Evolutionary conservation across 768 basidiomycete species (phyloP).

Genomic region (Artomyces pyxidatus): DNA sequence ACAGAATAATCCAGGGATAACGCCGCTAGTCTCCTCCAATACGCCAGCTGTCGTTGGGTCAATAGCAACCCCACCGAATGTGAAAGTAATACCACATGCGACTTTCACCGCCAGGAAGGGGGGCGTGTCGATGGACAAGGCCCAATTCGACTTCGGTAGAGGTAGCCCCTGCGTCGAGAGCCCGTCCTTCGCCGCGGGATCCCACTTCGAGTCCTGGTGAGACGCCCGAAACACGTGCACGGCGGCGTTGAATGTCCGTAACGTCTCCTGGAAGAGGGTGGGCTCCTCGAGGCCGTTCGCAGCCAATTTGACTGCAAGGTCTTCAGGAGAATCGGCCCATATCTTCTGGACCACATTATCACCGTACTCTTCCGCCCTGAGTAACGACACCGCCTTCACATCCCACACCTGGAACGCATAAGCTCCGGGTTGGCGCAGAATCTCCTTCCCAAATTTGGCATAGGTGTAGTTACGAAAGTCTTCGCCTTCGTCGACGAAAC

Average conservation of each 20-base stretch:
- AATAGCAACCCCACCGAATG: constrained; percentile 60
- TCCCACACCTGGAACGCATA: constrained; percentile 65
- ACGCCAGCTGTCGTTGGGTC: constrained; percentile 48
- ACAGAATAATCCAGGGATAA: constrained; percentile 51
- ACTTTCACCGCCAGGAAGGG: constrained; percentile 64
- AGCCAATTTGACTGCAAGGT: constrained; percentile 40
- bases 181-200: constrained; percentile 59
- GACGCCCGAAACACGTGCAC: constrained; percentile 30
- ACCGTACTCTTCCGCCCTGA: constrained; percentile 61
- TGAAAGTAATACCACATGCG: constrained; percentile 64
- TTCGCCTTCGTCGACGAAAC: constrained; percentile 67
- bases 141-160: constrained; percentile 64
- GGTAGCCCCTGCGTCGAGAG: constrained; percentile 41
- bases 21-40: constrained; percentile 31
- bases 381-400: constrained; percentile 29
- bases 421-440: constrained; percentile 49
- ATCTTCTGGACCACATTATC: constrained; percentile 53
- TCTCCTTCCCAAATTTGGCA: constrained; percentile 56
- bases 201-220: constrained; percentile 35
- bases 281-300: constrained; percentile 39
- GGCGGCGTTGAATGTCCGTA: constrained; percentile 45
- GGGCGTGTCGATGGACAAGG: constrained; percentile 39
- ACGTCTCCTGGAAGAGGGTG: constrained; percentile 35
- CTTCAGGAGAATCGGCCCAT: constrained; percentile 36
- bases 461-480: constrained; percentile 72